Percentiles rank a stretch among this genome's conserved stretches.
Evolutionary conservation across 2,329 filamentous ascomycete species (phyloP).

Genomic region (Penicillium italicum): DNA sequence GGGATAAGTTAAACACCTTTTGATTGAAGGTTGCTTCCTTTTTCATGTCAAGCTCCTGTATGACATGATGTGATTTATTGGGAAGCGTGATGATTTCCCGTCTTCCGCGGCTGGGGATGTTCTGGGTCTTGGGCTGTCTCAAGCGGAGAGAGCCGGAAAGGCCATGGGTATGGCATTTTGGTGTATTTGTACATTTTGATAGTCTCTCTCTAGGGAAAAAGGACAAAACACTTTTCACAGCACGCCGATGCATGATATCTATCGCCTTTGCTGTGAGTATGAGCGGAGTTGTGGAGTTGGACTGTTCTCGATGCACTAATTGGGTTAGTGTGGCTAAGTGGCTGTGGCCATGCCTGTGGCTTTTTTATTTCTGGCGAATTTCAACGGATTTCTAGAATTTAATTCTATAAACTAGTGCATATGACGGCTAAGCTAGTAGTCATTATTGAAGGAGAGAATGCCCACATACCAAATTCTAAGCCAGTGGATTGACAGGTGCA

Average conservation of each 20-base stretch:
- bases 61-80: conserved; percentile 3
- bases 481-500: background rate
- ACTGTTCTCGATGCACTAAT: background rate
- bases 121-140: background rate
- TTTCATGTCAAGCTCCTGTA: conserved; percentile 1
- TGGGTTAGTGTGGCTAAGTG: background rate
- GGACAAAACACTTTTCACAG: background rate
- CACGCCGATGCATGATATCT: background rate
- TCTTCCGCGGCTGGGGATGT: background rate
- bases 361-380: background rate
- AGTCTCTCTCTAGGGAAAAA: background rate
- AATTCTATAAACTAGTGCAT: background rate
- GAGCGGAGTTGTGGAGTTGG: background rate
- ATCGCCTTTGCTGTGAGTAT: background rate
- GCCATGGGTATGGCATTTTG: background rate
- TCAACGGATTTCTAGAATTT: background rate
- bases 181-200: background rate
- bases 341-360: background rate
- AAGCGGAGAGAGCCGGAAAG: background rate
- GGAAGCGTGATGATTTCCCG: conserved; percentile 1
- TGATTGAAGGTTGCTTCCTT: background rate
- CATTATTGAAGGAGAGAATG: background rate
- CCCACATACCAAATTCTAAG: background rate
- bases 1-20: conserved; percentile 2
- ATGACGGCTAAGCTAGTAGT: background rate